Base-by-base conservation (phyloP, 164 flowering plant genomes). In the Vitis amurensis region DNA sequence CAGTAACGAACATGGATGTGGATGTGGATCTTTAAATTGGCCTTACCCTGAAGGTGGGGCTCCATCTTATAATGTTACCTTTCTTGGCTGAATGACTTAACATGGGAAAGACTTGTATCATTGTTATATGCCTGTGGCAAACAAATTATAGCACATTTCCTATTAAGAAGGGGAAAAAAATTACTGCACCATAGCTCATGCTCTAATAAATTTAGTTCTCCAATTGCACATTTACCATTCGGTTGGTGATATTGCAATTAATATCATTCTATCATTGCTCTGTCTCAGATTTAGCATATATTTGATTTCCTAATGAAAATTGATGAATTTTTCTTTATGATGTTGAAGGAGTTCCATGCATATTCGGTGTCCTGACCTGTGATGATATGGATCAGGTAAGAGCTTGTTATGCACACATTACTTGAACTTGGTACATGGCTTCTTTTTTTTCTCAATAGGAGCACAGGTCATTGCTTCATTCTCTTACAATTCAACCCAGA, bases 341-440 rank as follows among this genome's bases (percentile, higher is more conserved):
- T 57, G 59, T 68, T 86, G 79, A 77, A 94, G 98, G 97, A 63
- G 92, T 91, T 68, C 99, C 99, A 57, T 92, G 98, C 80, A 76
- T 94, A 57, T 92, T 94, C 79, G 97, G 99, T 68, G 97, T 96
- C 56, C 73, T 96, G 67, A 96, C 99, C 9, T 87, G 93, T 69
- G 98, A 96, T 52, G 72, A 86, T 85, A 85, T 96, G 97, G 99
- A 93, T 19, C 99, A 96, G 97, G 99, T 94, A 83, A 78, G 61
- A 3, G 50, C 27, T 12, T 59, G 23, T 11, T 10, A 31, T 1
- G 11, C 14, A 29, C 19, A 55, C 47, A 14, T 27, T 30, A 4
- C 31, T 53, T 31, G 15, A 37, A 61, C 44, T 19, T 16, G n/a
- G 44, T 37, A 37, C 44, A 3, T 3, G 44, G 44, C 44, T 6